Base-by-base conservation (phyloP, 2,329 filamentous ascomycete genomes). In the Aspergillus uvarum region DNA sequence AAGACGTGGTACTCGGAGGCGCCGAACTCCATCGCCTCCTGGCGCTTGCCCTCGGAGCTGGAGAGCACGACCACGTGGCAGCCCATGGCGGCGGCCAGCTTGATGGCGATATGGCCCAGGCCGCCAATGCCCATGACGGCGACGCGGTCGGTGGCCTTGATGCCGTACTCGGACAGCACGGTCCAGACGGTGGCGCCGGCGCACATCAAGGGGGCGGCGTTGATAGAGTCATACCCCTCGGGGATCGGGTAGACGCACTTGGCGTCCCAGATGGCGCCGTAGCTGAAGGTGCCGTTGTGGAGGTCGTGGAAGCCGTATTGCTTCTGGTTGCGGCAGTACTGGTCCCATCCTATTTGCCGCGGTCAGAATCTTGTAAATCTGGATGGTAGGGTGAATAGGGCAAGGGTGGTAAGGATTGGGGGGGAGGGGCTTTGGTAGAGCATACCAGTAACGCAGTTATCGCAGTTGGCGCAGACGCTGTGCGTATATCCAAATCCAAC, bases 21-120 rank as follows among this genome's bases (percentile, higher is more conserved):
- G 44, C 88, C 88, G 2, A 90, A 79, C 5, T 61, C 54, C 38
- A 66, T 51, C 4, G 65, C 67, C 35, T 68, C 67, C 32, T 63
- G 47, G 35, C 63, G 61, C 58, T 71, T 71, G 16, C 47, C 32
- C 16, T 63, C 55, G 2, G 65, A 66, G 31, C 64, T 62, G 1
- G 67, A 70, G 1, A 70, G 50, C 1, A 65, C 67, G 4, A 71
- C 70, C 21, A 72, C 70, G 48, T 89, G 84, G 32, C 85, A 87
- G 21, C 87, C 87, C 0, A 92, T 78, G 1, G 88, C 88, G 64
- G 83, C 85, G 0, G 88, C 86, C 71, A 83, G 90, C 63, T 90
- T 81, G 14, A 62, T 60, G 26, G 62, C 62, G n/a, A 64, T 21
- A 26, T 64, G 62, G 4, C 62, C 62, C 12, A 64, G 22, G 12